Conservation (phyloP, 768 basidiomycete genomes). For the Chiua virens region DNA sequence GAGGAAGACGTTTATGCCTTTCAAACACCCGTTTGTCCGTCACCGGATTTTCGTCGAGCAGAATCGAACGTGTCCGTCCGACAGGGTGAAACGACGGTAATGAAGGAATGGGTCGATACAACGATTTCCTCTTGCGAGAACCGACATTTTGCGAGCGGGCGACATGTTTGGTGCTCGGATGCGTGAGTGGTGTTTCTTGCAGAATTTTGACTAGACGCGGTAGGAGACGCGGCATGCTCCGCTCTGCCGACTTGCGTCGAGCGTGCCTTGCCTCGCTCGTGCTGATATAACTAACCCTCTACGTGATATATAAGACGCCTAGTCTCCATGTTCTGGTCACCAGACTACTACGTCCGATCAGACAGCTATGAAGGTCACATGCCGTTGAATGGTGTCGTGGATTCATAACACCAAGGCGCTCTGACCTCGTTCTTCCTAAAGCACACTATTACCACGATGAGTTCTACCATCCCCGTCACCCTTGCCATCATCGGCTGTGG, state of each 20-base stretch:
- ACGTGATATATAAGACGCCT: background rate
- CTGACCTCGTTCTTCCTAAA: conserved; percentile 32
- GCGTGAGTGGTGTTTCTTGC: conserved; percentile 24
- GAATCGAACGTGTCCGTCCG: conserved; percentile 54
- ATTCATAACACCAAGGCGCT: conserved; percentile 34
- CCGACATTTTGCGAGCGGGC: conserved; percentile 5
- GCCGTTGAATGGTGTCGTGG: conserved; percentile 1
- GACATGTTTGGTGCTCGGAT: conserved; percentile 11
- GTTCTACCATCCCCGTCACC: conserved; percentile 49
- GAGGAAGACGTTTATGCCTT: conserved; percentile 59
- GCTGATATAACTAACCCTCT: too few relatives aligned
- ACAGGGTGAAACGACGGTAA: conserved; percentile 46
- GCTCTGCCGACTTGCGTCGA: background rate
- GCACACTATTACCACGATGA: conserved; percentile 22
- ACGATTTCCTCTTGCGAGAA: conserved; percentile 30
- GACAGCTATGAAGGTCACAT: conserved; percentile 17
- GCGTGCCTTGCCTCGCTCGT: too few relatives aligned
- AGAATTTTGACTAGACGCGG: conserved; percentile 58
- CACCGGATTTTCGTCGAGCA: conserved; percentile 63
- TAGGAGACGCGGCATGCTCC: conserved; percentile 65
- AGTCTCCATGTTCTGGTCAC: too few relatives aligned
- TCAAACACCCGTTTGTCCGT: conserved; percentile 47
- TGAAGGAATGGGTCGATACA: conserved; percentile 34
- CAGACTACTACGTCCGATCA: background rate
- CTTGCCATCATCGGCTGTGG: conserved; percentile 82